Base-by-base conservation (phyloP, 768 basidiomycete genomes). In the Naganishia onofrii region DNA sequence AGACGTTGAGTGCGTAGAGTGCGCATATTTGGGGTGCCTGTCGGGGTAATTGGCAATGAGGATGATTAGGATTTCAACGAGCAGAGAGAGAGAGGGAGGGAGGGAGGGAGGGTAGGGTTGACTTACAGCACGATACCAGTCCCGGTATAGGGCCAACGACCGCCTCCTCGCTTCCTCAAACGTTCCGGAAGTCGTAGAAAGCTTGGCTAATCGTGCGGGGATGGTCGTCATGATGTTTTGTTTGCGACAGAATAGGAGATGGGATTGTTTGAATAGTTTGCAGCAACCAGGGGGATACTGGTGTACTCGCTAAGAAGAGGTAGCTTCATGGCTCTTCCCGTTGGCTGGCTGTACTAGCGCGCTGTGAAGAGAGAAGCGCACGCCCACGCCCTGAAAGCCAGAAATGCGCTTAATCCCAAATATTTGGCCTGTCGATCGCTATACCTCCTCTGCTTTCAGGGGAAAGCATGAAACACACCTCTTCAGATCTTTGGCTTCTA, bases 11-110 rank as follows among this genome's bases (percentile, higher is more conserved):
- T 0, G 89, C 87, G 82, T 97, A 96, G 56, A 94, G 82, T 21
- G 86, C 73, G 72, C 89, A 86, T 75, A 98, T 89, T 81, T 94
- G 91, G 8, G 95, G 95, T n/a, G 93, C 93, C 90, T 98, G 13
- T 31, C 8, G 31, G 64, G 26, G n/a, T n/a, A n/a, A n/a, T n/a
- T n/a, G n/a, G n/a, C n/a, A n/a, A n/a, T n/a, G n/a, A n/a, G n/a
- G n/a, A n/a, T n/a, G n/a, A n/a, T n/a, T n/a, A n/a, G n/a, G n/a
- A n/a, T n/a, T n/a, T n/a, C n/a, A n/a, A n/a, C n/a, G n/a, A n/a
- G n/a, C n/a, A 13, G 46, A 26, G 36, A 7, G 10, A 28, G 53
- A 31, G 51, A 66, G n/a, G 55, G n/a, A 28, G 52, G 56, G 26
- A 72, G 48, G 19, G 60, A 34, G 36, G 66, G 67, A 63, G 31